phyloP scores from a whole-genome alignment of 768 basidiomycete species.

The Coprinellus micaceus region DNA sequence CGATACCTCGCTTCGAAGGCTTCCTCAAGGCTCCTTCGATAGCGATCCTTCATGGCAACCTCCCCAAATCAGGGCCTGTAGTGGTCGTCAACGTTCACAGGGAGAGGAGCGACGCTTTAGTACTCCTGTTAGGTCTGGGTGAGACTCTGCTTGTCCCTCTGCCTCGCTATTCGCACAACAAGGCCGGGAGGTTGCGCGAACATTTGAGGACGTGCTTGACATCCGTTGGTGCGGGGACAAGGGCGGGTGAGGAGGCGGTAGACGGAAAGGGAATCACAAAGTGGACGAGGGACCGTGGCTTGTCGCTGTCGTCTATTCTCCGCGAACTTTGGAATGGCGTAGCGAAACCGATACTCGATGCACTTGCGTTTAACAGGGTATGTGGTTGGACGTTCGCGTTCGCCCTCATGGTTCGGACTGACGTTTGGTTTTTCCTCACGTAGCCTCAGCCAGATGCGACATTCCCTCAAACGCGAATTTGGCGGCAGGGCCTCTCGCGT shows the following conservation, averaged over 20 bases:
- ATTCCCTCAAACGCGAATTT: neutral
- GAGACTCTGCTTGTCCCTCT: slow-evolving; percentile 18
- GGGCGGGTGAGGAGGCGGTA: neutral
- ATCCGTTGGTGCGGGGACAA: neutral
- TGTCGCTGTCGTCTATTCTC: slow-evolving; percentile 1
- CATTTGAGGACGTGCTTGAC: neutral
- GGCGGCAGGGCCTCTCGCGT: slow-evolving; percentile 18
- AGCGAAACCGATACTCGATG: slow-evolving; percentile 20
- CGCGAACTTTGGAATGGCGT: slow-evolving; percentile 19
- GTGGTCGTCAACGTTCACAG: slow-evolving; percentile 4
- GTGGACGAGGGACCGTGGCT: neutral
- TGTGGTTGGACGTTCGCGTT: slow-evolving; percentile 15
- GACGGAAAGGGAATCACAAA: neutral
- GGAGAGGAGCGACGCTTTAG: slow-evolving; percentile 19
- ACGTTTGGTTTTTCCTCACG: neutral
- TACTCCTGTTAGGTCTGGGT: slow-evolving; percentile 12
- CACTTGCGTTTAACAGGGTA: slow-evolving; percentile 3
- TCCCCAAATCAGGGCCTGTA: too few relatives aligned
- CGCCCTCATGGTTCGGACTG: neutral
- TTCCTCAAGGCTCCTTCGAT: too few relatives aligned
- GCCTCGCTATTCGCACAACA: slow-evolving; percentile 5
- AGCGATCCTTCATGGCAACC: too few relatives aligned
- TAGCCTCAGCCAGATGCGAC: neutral
- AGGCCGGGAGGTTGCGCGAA: slow-evolving; percentile 7
- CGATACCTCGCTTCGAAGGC: too few relatives aligned